Base-by-base conservation (phyloP, 495 filamentous ascomycete genomes). In the Daldinia vernicosa region DNA sequence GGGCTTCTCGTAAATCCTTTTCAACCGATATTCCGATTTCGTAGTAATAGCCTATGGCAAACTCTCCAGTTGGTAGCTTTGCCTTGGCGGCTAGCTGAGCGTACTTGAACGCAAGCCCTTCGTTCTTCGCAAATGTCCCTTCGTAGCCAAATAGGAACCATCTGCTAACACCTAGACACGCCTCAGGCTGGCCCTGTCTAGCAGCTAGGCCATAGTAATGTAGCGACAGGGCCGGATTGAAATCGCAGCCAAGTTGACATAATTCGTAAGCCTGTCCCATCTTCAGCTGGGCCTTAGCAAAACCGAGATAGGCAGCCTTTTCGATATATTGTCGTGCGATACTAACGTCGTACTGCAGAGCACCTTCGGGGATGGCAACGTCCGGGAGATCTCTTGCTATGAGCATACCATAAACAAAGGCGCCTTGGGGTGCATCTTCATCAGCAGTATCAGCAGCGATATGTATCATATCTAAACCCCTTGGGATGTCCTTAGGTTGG, bases 71-170 rank as follows among this genome's bases (percentile, higher is more conserved):
- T 1, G 93, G 85, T 45, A 98, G 86, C 26, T 92, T 91, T 33
- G 87, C 85, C 58, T 87, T 81, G 30, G 95, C 94, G 4, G 95
- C 95, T 51, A 93, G 87, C 61, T 93, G 88, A 26, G 96, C 96
- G 76, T 97, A 98, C 27, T 86, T 90, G 77, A 92, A 99, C 5
- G 95, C 96, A 9, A 98, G 82, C 69, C 92, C 90, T 79, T 99
- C 96, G 74, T 97, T 98, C 84, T 98, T 98, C 43, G 92, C 87
- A 76, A 99, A 98, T 6, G 94, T 84, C 26, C 89, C 89, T 76
- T 98, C 94, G 69, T 94, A 93, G 7, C 95, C 95, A 75, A 95
- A 98, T 27, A 99, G 84, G 80, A 98, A 98, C 95, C 95, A 99
- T 80, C 98, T 96, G 76, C 94, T 98, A 66, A 99, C 95, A 26